Evolutionary conservation across 192 early-diverging fungal species (phyloP).

Genomic region (Dispira simplex): DNA sequence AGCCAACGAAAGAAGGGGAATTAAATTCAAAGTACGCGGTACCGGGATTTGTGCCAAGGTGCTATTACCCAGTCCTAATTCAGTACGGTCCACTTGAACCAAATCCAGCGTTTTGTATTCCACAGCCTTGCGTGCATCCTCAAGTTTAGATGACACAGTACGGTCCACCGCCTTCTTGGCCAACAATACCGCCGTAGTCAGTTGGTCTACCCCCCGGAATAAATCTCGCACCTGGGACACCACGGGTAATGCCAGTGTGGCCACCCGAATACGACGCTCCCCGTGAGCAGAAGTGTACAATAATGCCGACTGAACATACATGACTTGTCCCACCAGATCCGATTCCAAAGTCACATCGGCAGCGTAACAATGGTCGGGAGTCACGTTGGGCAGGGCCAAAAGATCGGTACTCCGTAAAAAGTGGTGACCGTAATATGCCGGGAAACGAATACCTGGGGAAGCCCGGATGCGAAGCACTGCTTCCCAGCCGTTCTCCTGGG

Average conservation of each 20-base stretch:
- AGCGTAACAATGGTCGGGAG: constrained; percentile 79
- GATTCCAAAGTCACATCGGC: constrained; percentile 71
- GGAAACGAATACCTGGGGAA: constrained; percentile 76
- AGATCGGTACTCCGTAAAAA: constrained; percentile 91
- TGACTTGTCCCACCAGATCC: constrained; percentile 39
- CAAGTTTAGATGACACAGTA: constrained; percentile 66
- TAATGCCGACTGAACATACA: constrained; percentile 91
- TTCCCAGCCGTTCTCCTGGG: constrained; percentile 73
- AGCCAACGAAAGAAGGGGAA: constrained; percentile 70
- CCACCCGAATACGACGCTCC: constrained; percentile 86
- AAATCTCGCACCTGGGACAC: constrained; percentile 65
- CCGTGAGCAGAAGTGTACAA: constrained; percentile 78
- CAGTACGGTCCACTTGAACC: constrained; percentile 75
- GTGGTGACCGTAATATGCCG: constrained; percentile 91
- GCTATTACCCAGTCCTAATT: constrained; percentile 51
- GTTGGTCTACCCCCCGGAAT: constrained; percentile 69
- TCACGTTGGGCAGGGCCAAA: constrained; percentile 79
- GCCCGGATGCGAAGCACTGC: constrained; percentile 80
- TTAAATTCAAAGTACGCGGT: constrained; percentile 69
- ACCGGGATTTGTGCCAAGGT: constrained; percentile 67
- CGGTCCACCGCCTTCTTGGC: constrained; percentile 88
- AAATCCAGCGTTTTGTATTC: constrained; percentile 76
- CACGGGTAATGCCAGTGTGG: constrained; percentile 80
- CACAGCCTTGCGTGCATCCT: constrained; percentile 88
- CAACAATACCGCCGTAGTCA: constrained; percentile 64